Conservation (phyloP, 2,329 filamentous ascomycete species). For the Penicillium sp. region DNA sequence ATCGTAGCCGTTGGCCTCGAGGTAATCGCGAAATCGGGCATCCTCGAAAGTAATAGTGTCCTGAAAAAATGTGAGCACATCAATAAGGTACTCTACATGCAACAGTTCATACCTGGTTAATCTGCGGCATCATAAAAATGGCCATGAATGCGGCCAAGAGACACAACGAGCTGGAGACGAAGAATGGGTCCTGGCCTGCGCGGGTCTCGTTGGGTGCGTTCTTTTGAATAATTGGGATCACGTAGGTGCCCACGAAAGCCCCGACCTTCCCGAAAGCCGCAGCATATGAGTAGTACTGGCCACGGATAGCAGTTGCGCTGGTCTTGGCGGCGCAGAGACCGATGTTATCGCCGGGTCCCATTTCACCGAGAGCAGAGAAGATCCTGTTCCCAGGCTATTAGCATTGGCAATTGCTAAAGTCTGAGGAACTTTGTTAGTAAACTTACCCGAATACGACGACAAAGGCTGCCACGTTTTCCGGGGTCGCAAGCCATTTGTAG, state of each 20-base stretch:
- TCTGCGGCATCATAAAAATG: conserved; percentile 61
- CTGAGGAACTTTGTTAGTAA: not conserved
- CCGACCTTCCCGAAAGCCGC: conserved; percentile 42
- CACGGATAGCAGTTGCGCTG: conserved; percentile 76
- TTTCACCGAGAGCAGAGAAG: conserved; percentile 67
- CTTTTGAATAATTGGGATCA: conserved; percentile 62
- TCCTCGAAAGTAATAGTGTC: conserved; percentile 79
- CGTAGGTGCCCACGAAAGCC: conserved; percentile 76
- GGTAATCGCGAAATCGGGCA: conserved; percentile 61
- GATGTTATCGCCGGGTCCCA: conserved; percentile 86
- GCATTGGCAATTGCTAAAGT: not conserved
- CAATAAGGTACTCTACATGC: not conserved
- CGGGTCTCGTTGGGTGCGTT: conserved; percentile 49
- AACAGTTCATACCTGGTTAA: conserved; percentile 46
- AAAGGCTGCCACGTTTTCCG: conserved; percentile 62
- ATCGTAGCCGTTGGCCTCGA: conserved; percentile 69
- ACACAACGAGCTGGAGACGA: conserved; percentile 68
- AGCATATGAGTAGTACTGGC: conserved; percentile 56
- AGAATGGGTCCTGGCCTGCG: conserved; percentile 78
- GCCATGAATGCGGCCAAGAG: conserved; percentile 62
- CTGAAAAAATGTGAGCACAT: conserved; percentile 36
- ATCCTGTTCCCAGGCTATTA: conserved; percentile 37
- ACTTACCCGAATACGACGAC: conserved; percentile 62
- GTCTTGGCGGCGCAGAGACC: conserved; percentile 79
- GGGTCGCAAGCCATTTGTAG: conserved; percentile 60